A percentile compares a stretch with the other conserved stretches of the same genome.
These are phyloP conservation scores for Saturnispora silvae DNA, from an alignment of 805 yeast genomes.

Conservation along the genomic window DNA sequence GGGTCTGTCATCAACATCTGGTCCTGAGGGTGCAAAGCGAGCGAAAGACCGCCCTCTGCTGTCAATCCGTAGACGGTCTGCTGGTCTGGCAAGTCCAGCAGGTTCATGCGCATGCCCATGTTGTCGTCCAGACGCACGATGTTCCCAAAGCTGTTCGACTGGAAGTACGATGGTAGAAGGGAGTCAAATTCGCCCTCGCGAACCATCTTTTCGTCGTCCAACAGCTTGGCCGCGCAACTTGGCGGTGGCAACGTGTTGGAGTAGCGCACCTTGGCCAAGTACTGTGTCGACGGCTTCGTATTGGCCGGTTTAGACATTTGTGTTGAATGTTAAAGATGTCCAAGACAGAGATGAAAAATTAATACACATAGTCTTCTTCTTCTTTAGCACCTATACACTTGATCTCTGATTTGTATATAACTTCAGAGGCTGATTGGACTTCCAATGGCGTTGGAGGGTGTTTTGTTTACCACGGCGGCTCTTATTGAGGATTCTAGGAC, in stretches of 20 bases:
- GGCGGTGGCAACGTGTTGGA: slow-evolving; percentile 89
- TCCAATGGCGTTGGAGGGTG: neutral
- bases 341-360: no score
- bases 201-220: slow-evolving; percentile 31
- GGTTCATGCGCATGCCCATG: slow-evolving; percentile 68
- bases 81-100: slow-evolving; percentile 51
- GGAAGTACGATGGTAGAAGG: slow-evolving; percentile 59
- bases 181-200: slow-evolving; percentile 36
- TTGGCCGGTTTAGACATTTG: neutral
- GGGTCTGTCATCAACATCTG: slow-evolving; percentile 73
- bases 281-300: slow-evolving; percentile 19
- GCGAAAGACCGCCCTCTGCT: slow-evolving; percentile 11
- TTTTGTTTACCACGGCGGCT: neutral
- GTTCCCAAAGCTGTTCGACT: slow-evolving; percentile 61
- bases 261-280: slow-evolving; percentile 73
- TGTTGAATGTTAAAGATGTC: neutral
- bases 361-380: no score
- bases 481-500: slow-evolving; percentile 22
- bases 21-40: slow-evolving; percentile 67
- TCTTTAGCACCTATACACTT: no score
- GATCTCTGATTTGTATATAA: no score
- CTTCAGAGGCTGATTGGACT: no score
- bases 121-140: slow-evolving; percentile 49
- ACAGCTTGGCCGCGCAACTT: slow-evolving; percentile 76
- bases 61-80: slow-evolving; percentile 15